Percentiles rank a stretch among this genome's conserved stretches.
phyloP scores from a whole-genome alignment of 2,329 filamentous ascomycete genomes.

The Uncinocarpus reesii region DNA sequence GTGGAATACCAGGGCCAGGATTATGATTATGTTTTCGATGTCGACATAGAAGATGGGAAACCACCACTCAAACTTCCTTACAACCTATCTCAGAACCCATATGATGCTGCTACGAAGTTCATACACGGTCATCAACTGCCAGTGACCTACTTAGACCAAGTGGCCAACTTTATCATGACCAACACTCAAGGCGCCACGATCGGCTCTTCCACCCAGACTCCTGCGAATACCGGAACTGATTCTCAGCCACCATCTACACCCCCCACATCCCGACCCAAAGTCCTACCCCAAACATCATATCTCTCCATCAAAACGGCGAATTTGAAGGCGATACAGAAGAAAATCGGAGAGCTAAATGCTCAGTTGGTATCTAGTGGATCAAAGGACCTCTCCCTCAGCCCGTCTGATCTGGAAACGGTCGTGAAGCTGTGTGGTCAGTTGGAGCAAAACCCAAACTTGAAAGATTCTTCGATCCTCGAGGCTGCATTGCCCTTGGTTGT shows the following conservation, averaged over 20 bases:
- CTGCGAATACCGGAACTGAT: constrained; percentile 43
- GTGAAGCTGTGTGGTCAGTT: constrained; percentile 53
- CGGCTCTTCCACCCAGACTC: constrained; percentile 64
- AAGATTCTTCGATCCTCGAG: constrained; percentile 41
- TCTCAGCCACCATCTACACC: constrained; percentile 21
- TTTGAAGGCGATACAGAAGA: constrained; percentile 59
- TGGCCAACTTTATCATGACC: constrained; percentile 80
- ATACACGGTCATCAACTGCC: constrained; percentile 81
- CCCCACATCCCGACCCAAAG: constrained; percentile 43
- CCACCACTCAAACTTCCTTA: constrained; percentile 88
- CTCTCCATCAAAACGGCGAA: constrained; percentile 68
- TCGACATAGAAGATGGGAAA: constrained; percentile 90
- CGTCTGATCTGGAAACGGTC: constrained; percentile 57
- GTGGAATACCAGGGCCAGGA: constrained; percentile 69
- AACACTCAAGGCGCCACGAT: constrained; percentile 82
- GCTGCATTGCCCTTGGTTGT: constrained; percentile 54
- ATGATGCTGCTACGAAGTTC: constrained; percentile 83
- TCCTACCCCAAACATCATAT: constrained; percentile 69
- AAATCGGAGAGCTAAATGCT: constrained; percentile 61
- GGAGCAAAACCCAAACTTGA: constrained; percentile 36
- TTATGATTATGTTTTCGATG: constrained; percentile 94
- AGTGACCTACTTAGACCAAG: constrained; percentile 76
- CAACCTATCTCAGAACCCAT: constrained; percentile 85
- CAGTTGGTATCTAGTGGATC: constrained; percentile 58
- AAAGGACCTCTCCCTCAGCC: constrained; percentile 64